Conservation (phyloP, 2,329 filamentous ascomycete genomes). For the Ceratocystis eucalypticola region DNA sequence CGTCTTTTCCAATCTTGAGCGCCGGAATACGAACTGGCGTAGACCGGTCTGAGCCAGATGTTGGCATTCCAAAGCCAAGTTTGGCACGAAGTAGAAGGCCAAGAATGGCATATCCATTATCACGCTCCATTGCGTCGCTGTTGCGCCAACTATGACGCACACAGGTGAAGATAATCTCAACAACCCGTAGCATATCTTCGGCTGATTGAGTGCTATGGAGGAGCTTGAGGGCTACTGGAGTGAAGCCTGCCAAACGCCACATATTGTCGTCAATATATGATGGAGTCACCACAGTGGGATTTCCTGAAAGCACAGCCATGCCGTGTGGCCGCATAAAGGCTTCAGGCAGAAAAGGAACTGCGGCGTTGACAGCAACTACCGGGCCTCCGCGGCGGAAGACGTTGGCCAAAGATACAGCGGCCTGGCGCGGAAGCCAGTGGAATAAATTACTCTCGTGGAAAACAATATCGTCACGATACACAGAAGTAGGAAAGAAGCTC, state of each 20-base stretch:
- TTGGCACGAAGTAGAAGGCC: slow-evolving; percentile 75
- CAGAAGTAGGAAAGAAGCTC: slow-evolving; percentile 66
- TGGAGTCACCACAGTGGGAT: slow-evolving; percentile 67
- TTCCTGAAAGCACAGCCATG: slow-evolving; percentile 67
- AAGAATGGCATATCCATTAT: slow-evolving; percentile 83
- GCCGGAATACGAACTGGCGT: not conserved
- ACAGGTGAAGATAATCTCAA: slow-evolving; percentile 73
- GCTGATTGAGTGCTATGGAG: slow-evolving; percentile 61
- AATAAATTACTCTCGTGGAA: slow-evolving; percentile 66
- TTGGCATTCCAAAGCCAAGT: slow-evolving; percentile 36
- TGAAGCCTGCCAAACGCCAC: slow-evolving; percentile 87
- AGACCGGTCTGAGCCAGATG: not conserved
- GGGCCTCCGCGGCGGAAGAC: slow-evolving; percentile 61
- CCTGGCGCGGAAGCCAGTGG: slow-evolving; percentile 58
- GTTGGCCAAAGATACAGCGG: slow-evolving; percentile 53
- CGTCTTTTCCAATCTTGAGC: slow-evolving; percentile 36
- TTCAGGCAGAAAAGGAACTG: slow-evolving; percentile 75
- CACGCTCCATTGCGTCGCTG: slow-evolving; percentile 93
- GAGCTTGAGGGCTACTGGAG: slow-evolving; percentile 70
- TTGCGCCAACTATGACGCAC: slow-evolving; percentile 91
- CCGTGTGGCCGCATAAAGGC: slow-evolving; percentile 72
- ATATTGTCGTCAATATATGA: slow-evolving; percentile 80
- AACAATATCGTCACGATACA: slow-evolving; percentile 68
- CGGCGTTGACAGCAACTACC: slow-evolving; percentile 74
- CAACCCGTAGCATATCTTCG: slow-evolving; percentile 59